Evolutionary conservation across 768 basidiomycete species (phyloP), one percentile per base, ranked within the genome.

Genomic region (Cyclocybe aegerita): DNA sequence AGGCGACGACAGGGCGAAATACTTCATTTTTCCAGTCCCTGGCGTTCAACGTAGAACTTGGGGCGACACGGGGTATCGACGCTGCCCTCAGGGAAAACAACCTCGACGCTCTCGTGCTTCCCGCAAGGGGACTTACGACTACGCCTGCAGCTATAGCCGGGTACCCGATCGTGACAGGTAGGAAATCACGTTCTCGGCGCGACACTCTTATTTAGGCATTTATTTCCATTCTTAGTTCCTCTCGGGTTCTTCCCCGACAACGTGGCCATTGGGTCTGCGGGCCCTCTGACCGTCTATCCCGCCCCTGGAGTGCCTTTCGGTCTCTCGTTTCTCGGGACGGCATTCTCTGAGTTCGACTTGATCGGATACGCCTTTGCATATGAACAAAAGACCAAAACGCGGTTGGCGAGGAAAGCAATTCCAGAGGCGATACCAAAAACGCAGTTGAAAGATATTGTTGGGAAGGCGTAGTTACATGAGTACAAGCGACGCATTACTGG

Each of bases 151-250:
- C 83, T 3, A 77, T 85, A 48, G 80, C 81, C 4, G 85, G 83
- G 7, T 86, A 85, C 55, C 85, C 85, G 1, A 81, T 85, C 46
- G 70, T 85, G 34, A 84, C 85, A 16, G 83, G 83, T 80, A 39
- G 57, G 79, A 77, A 42, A 52, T 9, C 38, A n/a, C 35, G 30
- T 33, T 38, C 31, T 37, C 47, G 17, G 4, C 3, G 48, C 2
- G 35, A 23, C 7, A 9, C 33, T 30, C 3, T 29, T 12, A 17
- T 39, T 23, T 30, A 47, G 29, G 39, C 17, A 17, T 9, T 46
- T 33, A 9, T 37, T 30, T 37, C 63, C 4, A 43, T 7, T 42
- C n/a, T 14, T 34, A 73, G 84, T 86, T 7, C 84, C 85, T 1
- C 72, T 86, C 1, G 83, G 82, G 1, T 84, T 83, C 61, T 78